Evolutionary conservation across 2,329 filamentous ascomycete species (phyloP).

Genomic region (Fusarium bulbicola): DNA sequence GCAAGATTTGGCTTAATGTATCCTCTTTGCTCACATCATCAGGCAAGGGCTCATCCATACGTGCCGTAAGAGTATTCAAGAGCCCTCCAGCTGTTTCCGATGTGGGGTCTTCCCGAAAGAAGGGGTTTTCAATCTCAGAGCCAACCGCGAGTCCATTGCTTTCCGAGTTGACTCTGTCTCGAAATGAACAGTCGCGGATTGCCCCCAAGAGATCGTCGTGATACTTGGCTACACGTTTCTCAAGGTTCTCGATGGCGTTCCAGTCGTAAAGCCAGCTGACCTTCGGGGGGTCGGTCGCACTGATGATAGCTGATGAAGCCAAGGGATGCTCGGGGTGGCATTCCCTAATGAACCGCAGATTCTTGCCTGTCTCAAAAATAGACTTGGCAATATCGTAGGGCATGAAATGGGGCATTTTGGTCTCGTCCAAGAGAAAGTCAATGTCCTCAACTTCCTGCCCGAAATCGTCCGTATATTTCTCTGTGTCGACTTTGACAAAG

Average conservation of each 20-base stretch:
- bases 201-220: conserved; percentile 42
- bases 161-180: neutral
- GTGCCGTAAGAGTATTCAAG: conserved; percentile 25
- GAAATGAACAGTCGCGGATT: conserved; percentile 15
- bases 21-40: conserved; percentile 43
- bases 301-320: conserved; percentile 59
- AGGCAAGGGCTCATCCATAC: conserved; percentile 43
- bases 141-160: neutral
- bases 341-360: conserved; percentile 74
- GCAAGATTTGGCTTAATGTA: conserved; percentile 52
- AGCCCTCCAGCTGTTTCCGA: conserved; percentile 37
- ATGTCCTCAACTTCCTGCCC: conserved; percentile 65
- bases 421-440: conserved; percentile 70
- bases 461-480: conserved; percentile 65
- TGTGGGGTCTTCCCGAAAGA: conserved; percentile 55
- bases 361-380: conserved; percentile 84
- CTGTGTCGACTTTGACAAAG: conserved; percentile 68
- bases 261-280: conserved; percentile 78
- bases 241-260: conserved; percentile 72
- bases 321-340: conserved; percentile 79
- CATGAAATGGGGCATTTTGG: conserved; percentile 77
- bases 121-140: conserved; percentile 45
- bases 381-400: conserved; percentile 72
- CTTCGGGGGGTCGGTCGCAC: conserved; percentile 60
- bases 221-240: conserved; percentile 62